phyloP scores from a whole-genome alignment of 2,329 filamentous ascomycete genomes.

The Verticillium nonalfalfae region DNA sequence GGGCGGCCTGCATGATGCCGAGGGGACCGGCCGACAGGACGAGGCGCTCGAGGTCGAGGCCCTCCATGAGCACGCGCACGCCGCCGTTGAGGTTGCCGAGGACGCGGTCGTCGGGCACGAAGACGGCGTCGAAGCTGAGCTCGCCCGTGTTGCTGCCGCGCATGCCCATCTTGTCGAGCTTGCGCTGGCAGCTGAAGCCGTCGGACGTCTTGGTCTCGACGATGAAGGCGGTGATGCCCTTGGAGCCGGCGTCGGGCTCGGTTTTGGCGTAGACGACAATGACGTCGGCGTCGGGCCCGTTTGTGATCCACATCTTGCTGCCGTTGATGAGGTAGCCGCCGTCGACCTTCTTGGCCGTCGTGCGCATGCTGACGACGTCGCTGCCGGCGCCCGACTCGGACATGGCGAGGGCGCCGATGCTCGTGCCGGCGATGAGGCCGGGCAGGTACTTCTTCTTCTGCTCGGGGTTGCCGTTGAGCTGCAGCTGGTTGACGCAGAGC shows the following conservation, averaged over 20 bases:
- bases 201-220: conserved; percentile 58
- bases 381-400: conserved; percentile 85
- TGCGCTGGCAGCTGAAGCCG: conserved; percentile 82
- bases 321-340: conserved; percentile 84
- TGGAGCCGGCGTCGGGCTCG: conserved; percentile 68
- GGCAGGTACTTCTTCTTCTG: conserved; percentile 82
- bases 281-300: conserved; percentile 87
- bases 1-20: conserved; percentile 86
- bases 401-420: conserved; percentile 89
- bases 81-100: conserved; percentile 76
- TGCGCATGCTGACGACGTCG: conserved; percentile 96
- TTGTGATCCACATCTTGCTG: conserved; percentile 99
- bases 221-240: conserved; percentile 93
- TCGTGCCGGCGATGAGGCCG: conserved; percentile 70
- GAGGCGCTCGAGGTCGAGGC: conserved; percentile 86
- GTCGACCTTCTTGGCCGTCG: conserved; percentile 70
- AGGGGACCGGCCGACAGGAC: conserved; percentile 87
- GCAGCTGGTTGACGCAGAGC: conserved; percentile 92
- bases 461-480: conserved; percentile 72
- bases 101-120: conserved; percentile 77
- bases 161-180: conserved; percentile 98
- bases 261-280: conserved; percentile 98
- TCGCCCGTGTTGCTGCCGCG: conserved; percentile 94
- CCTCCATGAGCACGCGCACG: conserved; percentile 91
- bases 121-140: conserved; percentile 83